Percentiles rank a stretch among this genome's conserved stretches.
Evolutionary conservation across 2,329 filamentous ascomycete genomes (phyloP).

Genomic region (Emmonsiellopsis sp.): DNA sequence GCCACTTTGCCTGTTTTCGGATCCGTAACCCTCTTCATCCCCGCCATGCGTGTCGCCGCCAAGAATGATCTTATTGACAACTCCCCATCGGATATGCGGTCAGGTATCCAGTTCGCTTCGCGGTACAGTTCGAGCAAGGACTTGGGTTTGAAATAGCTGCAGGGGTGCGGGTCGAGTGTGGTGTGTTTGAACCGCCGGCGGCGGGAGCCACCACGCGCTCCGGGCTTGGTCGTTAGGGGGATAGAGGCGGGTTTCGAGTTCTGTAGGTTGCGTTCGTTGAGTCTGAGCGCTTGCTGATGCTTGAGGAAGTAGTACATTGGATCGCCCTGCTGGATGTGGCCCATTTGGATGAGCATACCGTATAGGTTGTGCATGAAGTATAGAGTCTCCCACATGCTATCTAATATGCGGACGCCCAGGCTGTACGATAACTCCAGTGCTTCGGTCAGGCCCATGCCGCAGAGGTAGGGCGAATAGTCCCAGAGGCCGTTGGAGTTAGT

Average conservation of each 20-base stretch:
- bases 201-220: neutral
- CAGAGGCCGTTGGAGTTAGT: slow-evolving; percentile 38
- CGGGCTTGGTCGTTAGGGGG: neutral
- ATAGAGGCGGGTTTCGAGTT: slow-evolving; percentile 17
- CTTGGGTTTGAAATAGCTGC: slow-evolving; percentile 26
- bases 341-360: slow-evolving; percentile 39
- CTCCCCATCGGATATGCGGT: slow-evolving; percentile 29
- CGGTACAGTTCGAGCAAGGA: slow-evolving; percentile 24
- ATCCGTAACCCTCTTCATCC: slow-evolving; percentile 20
- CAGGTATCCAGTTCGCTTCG: slow-evolving; percentile 26
- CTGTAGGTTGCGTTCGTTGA: slow-evolving; percentile 20
- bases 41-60: slow-evolving; percentile 18
- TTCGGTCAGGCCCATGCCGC: slow-evolving; percentile 39
- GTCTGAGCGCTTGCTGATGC: slow-evolving; percentile 17
- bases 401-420: slow-evolving; percentile 30
- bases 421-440: slow-evolving; percentile 34
- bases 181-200: slow-evolving; percentile 10
- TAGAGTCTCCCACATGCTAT: slow-evolving; percentile 31
- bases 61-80: slow-evolving; percentile 19
- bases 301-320: slow-evolving; percentile 25
- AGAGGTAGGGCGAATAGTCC: slow-evolving; percentile 43
- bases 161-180: slow-evolving; percentile 11
- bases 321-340: slow-evolving; percentile 23
- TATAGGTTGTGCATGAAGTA: slow-evolving; percentile 39
- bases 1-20: slow-evolving; percentile 19